Conservation (phyloP, 176 grass and related monocot genomes). For the barley (Hordeum vulgare) region DNA sequence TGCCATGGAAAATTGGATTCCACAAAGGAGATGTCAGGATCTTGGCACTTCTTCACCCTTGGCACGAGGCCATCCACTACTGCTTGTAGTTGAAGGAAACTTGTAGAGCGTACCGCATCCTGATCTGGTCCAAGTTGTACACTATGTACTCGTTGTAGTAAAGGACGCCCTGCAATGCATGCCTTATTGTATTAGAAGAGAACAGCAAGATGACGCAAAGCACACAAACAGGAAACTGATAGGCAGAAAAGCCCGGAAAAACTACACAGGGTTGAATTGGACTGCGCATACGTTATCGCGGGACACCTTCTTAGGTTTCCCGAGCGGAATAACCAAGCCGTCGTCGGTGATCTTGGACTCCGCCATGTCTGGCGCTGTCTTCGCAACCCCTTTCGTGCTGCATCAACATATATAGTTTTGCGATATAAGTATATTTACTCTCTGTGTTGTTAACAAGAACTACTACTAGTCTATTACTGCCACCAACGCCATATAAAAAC, state of each 20-base stretch:
- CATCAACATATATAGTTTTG: background rate
- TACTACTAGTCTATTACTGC: too few relatives aligned
- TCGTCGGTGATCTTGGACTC: slow-evolving; percentile 46
- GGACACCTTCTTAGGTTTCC: slow-evolving; percentile 46
- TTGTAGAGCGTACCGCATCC: slow-evolving; percentile 66
- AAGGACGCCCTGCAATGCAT: slow-evolving; percentile 57
- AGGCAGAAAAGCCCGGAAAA: background rate
- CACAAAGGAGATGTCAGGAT: background rate
- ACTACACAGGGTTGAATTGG: background rate
- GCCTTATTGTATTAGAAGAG: background rate
- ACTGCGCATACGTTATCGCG: slow-evolving; percentile 15
- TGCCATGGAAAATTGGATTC: background rate
- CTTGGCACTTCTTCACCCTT: background rate
- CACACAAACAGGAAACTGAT: background rate
- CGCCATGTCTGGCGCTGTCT: slow-evolving; percentile 37
- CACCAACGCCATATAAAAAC: background rate
- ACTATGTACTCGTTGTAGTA: slow-evolving; percentile 92
- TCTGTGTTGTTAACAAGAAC: background rate
- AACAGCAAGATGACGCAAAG: background rate
- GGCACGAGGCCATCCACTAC: background rate
- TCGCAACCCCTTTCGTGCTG: slow-evolving; percentile 81
- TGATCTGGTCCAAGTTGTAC: slow-evolving; percentile 84
- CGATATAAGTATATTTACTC: background rate
- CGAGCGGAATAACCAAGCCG: slow-evolving; percentile 59
- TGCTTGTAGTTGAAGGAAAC: slow-evolving; percentile 68